Base-by-base conservation (phyloP, 352 stramenopile genomes). In the Pythium utonaiense region DNA sequence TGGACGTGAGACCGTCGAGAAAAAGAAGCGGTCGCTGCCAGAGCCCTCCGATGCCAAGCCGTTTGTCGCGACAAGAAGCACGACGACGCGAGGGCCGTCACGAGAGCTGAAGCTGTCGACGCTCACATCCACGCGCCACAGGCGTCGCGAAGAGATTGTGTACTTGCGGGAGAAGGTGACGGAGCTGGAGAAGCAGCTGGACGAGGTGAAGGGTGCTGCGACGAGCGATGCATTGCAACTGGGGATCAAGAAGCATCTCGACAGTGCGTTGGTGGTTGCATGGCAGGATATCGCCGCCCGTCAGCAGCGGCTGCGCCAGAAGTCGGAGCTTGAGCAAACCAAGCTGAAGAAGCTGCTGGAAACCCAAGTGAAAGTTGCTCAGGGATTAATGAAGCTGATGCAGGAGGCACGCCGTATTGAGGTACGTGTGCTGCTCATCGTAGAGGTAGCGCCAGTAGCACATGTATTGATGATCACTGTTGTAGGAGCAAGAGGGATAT, bases 311-410 rank as follows among this genome's bases (percentile, higher is more conserved):
- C 30, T 64, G 24, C 57, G 57, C 0, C 48, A 59, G 14, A 59
- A 66, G 21, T 71, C 67, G 7, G 66, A 77, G 25, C 54, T 64
- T 4, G 67, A 73, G 28, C 73, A 77, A 13, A 19, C 38, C 7
- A 64, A 47, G 25, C 45, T 77, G 19, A 44, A 49, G 13, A 44
- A 70, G 30, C 38, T 61, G 10, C 30, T 77, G 16, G 52, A 77
- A 44, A 58, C 64, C 0, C 70, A 77, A 14, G 38, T 75, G 19
- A 64, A 55, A 64, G 60, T 77, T 9, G 67, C 67, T 1, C 66
- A 60, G 44, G 50, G 64, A 34, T 38, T 77, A 17, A 64, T 74
- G 38, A 63, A 58, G 34, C 48, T 64, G 25, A 64, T 64, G 57
- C 57, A 64, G 36, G 56, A 50, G 14, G 57, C 57, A 10, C 16